Conservation (phyloP, 306 rosid species). For the Rubus parviflorus region DNA sequence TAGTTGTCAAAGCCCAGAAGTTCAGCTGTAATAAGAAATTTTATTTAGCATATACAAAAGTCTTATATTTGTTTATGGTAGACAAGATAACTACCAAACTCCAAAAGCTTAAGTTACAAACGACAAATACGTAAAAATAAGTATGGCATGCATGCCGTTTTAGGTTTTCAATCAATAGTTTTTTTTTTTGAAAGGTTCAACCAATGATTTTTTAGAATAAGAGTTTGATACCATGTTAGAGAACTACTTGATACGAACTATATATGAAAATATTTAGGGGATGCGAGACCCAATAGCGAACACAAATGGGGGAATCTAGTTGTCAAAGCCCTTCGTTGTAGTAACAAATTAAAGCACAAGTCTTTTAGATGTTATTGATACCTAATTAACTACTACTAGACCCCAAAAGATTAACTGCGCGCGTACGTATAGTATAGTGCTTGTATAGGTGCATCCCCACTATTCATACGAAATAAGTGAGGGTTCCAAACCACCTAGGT, state of each 20-base stretch:
- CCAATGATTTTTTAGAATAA: background rate
- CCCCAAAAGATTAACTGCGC: background rate
- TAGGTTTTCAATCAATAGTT: background rate
- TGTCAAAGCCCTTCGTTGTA: background rate
- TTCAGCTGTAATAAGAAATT: slow-evolving; percentile 41
- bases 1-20: slow-evolving; percentile 50
- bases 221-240: background rate
- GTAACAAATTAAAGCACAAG: background rate
- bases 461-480: background rate
- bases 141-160: background rate
- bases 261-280: background rate
- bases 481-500: background rate
- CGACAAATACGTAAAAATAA: background rate
- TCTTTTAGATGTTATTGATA: background rate
- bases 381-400: background rate
- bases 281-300: background rate
- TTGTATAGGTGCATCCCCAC: background rate
- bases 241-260: background rate
- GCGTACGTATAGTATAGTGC: background rate
- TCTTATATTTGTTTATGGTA: background rate
- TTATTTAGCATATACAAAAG: background rate
- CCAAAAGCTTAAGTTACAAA: background rate
- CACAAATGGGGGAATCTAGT: background rate
- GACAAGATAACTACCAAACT: background rate
- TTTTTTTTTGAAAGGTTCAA: too few relatives aligned